Evolutionary conservation across 164 flowering plant species (phyloP), one percentile per base, ranked within the genome.

Genomic region (Liriodendron chinense): DNA sequence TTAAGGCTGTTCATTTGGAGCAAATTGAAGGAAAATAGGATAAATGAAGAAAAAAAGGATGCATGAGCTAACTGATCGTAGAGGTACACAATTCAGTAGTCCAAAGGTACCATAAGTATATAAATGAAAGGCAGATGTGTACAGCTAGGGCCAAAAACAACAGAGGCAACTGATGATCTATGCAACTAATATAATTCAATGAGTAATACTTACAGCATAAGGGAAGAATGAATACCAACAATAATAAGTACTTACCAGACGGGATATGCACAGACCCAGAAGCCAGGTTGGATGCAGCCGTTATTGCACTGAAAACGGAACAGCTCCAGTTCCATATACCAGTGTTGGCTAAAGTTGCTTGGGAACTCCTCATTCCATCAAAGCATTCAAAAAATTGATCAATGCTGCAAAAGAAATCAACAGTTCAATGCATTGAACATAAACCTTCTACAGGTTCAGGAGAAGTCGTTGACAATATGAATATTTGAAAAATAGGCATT

Each of bases 261-360:
- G 97, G 88, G 63, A 93, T 72, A 73, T 81, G 81, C 69, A 87
- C 74, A 62, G 97, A 91, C 72, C 98, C 99, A 76, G 97, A 89
- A 74, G 97, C 97, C 80, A 96, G 91, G 84, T 79, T 89, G 73
- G 99, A 91, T 53, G 98, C 96, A 75, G 97, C 98, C 80, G 92
- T 90, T 79, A 96, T 88, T 77, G 99, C 93, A 84, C 85, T 93
- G 76, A 94, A 91, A 77, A 96, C 96, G 72, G 98, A 96, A 86
- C 89, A 84, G 25, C 97, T 94, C 98, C 93, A 96, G 83, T 88
- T 91, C 97, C 94, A 94, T 85, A 93, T 82, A 63, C 98, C 98
- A 80, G 96, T 92, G 85, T 83, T 87, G 66, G 92, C 94, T 69
- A 91, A 76, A 73, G 94, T 89, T 64, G 93, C 43, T 69, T 93